phyloP scores from a whole-genome alignment of 2,329 filamentous ascomycete genomes.

The Sporothrix protearum region DNA sequence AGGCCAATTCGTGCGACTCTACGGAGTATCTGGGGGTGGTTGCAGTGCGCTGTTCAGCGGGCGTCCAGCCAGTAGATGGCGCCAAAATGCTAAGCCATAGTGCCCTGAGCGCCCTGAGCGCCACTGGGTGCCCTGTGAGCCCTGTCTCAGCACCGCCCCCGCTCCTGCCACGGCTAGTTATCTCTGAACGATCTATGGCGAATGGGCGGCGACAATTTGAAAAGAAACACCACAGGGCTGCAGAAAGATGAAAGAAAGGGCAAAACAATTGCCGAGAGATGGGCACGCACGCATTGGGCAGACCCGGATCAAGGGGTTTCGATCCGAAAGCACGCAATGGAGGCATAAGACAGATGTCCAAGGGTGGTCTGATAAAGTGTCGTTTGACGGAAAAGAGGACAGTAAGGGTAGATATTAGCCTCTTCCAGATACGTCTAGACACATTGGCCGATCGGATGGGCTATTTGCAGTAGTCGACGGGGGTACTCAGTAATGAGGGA shows the following conservation, averaged over 20 bases:
- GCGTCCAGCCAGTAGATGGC: neutral
- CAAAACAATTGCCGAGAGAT: neutral
- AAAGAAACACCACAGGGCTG: neutral
- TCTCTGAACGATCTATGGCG: conserved; percentile 22
- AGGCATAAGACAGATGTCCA: neutral
- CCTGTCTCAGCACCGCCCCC: neutral
- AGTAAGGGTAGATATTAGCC: neutral
- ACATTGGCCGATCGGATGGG: neutral
- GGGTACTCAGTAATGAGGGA: neutral
- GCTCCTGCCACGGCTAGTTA: conserved; percentile 11
- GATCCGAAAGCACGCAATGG: neutral
- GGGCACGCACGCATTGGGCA: neutral
- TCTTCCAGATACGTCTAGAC: neutral
- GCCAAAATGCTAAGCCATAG: neutral
- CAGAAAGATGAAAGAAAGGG: neutral
- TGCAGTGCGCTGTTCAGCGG: neutral
- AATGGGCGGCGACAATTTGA: conserved; percentile 15
- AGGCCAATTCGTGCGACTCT: neutral
- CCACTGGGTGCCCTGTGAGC: neutral
- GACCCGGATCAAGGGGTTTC: neutral
- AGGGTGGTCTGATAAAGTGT: neutral
- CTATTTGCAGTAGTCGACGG: neutral
- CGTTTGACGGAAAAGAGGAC: neutral
- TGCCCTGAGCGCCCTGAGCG: neutral
- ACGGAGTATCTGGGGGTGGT: too few relatives aligned